Base-by-base conservation (phyloP, 192 early-diverging fungal genomes). In the Dispira simplex region DNA sequence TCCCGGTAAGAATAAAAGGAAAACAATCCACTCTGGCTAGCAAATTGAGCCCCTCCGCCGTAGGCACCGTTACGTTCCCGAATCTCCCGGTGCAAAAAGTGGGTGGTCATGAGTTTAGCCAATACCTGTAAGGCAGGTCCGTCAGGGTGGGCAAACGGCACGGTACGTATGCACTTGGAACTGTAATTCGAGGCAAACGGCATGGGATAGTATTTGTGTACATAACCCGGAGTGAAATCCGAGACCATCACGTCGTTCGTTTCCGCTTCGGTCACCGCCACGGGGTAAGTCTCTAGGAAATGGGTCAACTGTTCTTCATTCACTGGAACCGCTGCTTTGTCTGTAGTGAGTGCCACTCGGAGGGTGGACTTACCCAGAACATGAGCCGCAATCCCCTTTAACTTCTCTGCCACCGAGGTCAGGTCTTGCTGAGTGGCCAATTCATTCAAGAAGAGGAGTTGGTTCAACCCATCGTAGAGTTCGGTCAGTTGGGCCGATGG, bases 41-140 rank as follows among this genome's bases (percentile, higher is more conserved):
- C 77, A 72, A 87, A 92, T 1, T 67, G 63, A 2, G 90, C 84
- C 12, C 92, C 92, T n/a, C 89, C 95, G 26, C 93, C 92, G 71
- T 98, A 98, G 3, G 95, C 95, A 28, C 95, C 95, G 68, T 91
- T 91, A 78, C 90, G 92, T 68, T 98, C 95, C 67, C 95, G 85
- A 55, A 98, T 88, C 74, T 98, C 95, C 49, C 91, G 89, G 72
- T 98, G 95, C n/a, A 98, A 71, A 71, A 79, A 94, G 65, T 89
- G 77, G 65, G 83, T 79, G 18, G 89, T 92, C 77, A 96, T 79
- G 28, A 95, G 74, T 11, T 89, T 90, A 3, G 88, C 82, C 25
- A 95, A 69, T 57, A 87, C 73, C 70, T 90, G 89, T 44, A 93
- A 78, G 62, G 80, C 81, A 46, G 87, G 79, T 26, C 86, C 82